phyloP scores from a whole-genome alignment of 2,329 filamentous ascomycete genomes.

The Xylariaceae sp. region DNA sequence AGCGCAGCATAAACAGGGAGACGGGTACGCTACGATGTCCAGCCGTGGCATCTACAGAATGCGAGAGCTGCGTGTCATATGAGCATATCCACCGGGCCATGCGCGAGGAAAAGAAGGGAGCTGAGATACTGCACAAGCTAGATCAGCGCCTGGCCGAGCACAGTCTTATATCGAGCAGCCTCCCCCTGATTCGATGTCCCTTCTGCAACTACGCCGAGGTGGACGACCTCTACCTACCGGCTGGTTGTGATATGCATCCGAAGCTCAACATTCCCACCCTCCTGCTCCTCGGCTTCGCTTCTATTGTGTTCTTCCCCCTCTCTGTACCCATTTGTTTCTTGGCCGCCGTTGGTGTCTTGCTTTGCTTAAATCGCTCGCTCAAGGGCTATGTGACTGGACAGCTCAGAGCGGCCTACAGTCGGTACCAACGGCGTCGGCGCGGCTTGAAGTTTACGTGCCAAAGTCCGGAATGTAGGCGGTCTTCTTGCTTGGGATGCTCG shows the following conservation, averaged over 20 bases:
- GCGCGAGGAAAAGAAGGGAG: conserved; percentile 57
- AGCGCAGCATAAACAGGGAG: conserved; percentile 65
- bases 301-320: conserved; percentile 34
- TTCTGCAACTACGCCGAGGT: conserved; percentile 90
- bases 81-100: conserved; percentile 68
- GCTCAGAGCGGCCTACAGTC: conserved; percentile 53
- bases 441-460: conserved; percentile 73
- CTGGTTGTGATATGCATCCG: conserved; percentile 44
- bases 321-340: conserved; percentile 49
- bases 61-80: conserved; percentile 63
- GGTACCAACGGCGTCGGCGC: conserved; percentile 62
- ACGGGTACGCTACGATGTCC: conserved; percentile 74
- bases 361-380: conserved; percentile 35
- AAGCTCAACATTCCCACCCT: conserved; percentile 46
- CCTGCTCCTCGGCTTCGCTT: conserved; percentile 34
- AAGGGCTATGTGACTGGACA: conserved; percentile 35
- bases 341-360: conserved; percentile 35
- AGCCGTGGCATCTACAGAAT: conserved; percentile 65
- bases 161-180: conserved; percentile 60
- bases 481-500: conserved; percentile 74
- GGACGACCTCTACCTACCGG: conserved; percentile 64
- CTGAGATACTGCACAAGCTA: conserved; percentile 65
- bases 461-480: conserved; percentile 56
- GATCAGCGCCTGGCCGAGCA: conserved; percentile 75
- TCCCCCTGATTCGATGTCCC: conserved; percentile 76